These are phyloP conservation scores for Chimonanthus salicifolius DNA, from an alignment of 164 flowering plant genomes.

Conservation along the genomic window DNA sequence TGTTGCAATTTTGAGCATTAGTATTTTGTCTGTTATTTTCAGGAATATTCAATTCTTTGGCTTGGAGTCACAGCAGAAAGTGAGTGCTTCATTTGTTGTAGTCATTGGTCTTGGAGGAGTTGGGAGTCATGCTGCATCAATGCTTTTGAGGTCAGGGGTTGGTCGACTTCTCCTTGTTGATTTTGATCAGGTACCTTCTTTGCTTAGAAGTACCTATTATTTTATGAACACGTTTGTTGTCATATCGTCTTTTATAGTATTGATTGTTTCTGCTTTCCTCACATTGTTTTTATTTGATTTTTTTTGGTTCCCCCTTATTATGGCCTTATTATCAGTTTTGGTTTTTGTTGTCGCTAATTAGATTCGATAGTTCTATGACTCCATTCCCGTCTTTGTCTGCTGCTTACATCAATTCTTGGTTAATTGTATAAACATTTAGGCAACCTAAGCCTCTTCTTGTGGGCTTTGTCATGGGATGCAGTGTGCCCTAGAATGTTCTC, in stretches of 20 bases:
- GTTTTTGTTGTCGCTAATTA: neutral
- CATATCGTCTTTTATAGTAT: neutral
- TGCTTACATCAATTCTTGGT: neutral
- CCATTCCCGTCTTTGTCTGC: neutral
- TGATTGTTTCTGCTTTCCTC: neutral
- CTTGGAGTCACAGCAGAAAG: conserved; percentile 68
- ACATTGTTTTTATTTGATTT: neutral
- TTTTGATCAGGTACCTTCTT: conserved; percentile 77
- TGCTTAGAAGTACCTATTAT: neutral
- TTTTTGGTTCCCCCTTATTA: neutral
- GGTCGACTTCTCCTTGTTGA: conserved; percentile 89
- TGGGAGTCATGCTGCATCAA: conserved; percentile 96
- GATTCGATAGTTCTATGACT: neutral
- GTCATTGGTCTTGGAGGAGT: conserved; percentile 99
- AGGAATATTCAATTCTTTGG: conserved; percentile 98
- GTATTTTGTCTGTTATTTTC: conserved; percentile 7
- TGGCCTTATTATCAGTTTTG: neutral
- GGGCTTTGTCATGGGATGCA: neutral
- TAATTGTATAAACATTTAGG: neutral
- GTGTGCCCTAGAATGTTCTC: neutral
- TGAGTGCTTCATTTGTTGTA: conserved; percentile 79
- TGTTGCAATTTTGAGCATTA: neutral
- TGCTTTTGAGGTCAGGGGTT: conserved; percentile 96
- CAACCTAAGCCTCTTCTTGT: neutral
- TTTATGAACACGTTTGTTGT: neutral